These are phyloP conservation scores for Cladosporium sp. DNA, from an alignment of 2,329 filamentous ascomycete genomes.

Conservation along the genomic window DNA sequence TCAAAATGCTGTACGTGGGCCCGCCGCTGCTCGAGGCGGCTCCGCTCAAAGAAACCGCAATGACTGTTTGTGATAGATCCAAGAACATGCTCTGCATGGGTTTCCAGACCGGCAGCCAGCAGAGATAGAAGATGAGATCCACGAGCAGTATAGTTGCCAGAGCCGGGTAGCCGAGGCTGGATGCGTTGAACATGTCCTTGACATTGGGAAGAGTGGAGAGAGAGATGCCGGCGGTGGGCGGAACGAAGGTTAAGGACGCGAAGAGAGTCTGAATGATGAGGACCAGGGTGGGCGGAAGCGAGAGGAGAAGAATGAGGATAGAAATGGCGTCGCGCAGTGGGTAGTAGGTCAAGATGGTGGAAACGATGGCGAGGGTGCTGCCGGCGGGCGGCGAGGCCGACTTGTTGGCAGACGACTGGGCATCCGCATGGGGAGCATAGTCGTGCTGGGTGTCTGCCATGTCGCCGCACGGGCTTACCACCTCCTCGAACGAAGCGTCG, in stretches of 20 bases:
- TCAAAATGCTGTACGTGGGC: slow-evolving; percentile 69
- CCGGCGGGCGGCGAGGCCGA: slow-evolving; percentile 68
- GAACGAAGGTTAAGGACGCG: slow-evolving; percentile 88
- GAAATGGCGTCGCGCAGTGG: slow-evolving; percentile 93
- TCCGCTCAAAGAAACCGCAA: slow-evolving; percentile 85
- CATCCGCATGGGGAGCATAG: slow-evolving; percentile 37
- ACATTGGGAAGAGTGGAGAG: slow-evolving; percentile 70
- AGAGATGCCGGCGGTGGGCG: slow-evolving; percentile 68
- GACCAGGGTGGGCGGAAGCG: slow-evolving; percentile 83
- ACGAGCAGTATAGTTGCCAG: slow-evolving; percentile 81
- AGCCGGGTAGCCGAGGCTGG: slow-evolving; percentile 75
- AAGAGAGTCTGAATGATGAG: slow-evolving; percentile 91
- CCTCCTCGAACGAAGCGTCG: slow-evolving; percentile 45
- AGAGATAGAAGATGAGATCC: slow-evolving; percentile 77
- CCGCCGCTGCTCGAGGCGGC: slow-evolving; percentile 69
- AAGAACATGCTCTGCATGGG: slow-evolving; percentile 85
- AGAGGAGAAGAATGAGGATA: slow-evolving; percentile 92
- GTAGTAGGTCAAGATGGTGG: slow-evolving; percentile 85
- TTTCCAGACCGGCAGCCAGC: slow-evolving; percentile 82
- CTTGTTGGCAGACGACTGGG: slow-evolving; percentile 43
- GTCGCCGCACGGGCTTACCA: slow-evolving; percentile 27
- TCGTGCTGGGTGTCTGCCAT: slow-evolving; percentile 33
- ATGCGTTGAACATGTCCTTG: slow-evolving; percentile 87
- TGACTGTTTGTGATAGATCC: slow-evolving; percentile 89
- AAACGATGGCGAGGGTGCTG: slow-evolving; percentile 72